Evolutionary conservation across 768 basidiomycete genomes (phyloP).

Genomic region (Neoboletus subvelutipes): DNA sequence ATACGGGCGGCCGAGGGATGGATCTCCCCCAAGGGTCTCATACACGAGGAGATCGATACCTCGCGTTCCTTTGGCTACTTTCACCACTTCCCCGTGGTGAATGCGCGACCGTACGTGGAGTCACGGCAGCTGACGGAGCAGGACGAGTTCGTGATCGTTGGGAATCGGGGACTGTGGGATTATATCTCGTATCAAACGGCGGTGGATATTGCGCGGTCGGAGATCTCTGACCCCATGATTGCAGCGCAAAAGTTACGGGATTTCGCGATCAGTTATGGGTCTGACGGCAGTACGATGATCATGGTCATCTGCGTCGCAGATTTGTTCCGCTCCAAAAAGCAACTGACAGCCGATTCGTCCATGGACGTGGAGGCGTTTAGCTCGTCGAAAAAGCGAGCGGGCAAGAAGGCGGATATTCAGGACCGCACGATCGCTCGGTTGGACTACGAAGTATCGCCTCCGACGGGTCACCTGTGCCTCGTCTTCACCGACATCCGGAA

Average conservation of each 20-base stretch:
- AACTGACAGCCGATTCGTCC: constrained; percentile 32
- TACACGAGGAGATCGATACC: constrained; percentile 89
- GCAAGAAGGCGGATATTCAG: constrained; percentile 48
- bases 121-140: constrained; percentile 68
- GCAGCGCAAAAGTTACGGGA: constrained; percentile 97
- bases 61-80: constrained; percentile 96
- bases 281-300: constrained; percentile 92
- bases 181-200: constrained; percentile 93
- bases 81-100: constrained; percentile 85
- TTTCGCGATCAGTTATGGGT: constrained; percentile 95
- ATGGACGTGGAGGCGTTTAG: constrained; percentile 39
- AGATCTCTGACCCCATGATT: constrained; percentile 69
- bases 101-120: constrained; percentile 80
- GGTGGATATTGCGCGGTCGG: constrained; percentile 88
- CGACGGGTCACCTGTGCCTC: constrained; percentile 83
- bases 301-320: constrained; percentile 91
- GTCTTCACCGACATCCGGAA: constrained; percentile 99
- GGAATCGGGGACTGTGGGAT: constrained; percentile 91
- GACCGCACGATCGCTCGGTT: constrained; percentile 64
- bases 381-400: constrained; percentile 30
- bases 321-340: constrained; percentile 61
- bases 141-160: constrained; percentile 97
- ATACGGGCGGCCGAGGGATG: constrained; percentile 92
- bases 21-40: constrained; percentile 85
- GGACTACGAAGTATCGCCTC: constrained; percentile 77